These are phyloP conservation scores for Meripilus lineatus DNA, from an alignment of 1,284 basidiomycete species.

Conservation along the genomic window DNA sequence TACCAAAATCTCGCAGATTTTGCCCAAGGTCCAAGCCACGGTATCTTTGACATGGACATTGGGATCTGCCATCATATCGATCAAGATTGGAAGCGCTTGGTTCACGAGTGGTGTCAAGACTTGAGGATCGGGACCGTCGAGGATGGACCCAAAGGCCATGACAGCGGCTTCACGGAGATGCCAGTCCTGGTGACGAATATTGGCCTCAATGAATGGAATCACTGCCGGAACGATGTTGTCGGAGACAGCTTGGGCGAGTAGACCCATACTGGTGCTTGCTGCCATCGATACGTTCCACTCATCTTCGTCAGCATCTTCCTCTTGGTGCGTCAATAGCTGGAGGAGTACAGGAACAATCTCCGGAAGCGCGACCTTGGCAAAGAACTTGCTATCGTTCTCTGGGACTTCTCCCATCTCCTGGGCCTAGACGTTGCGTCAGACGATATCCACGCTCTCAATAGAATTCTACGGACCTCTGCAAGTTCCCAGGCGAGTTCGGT, in stretches of 20 bases:
- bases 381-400: slow-evolving; percentile 84
- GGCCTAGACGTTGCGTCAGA: slow-evolving; percentile 49
- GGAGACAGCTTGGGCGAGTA: slow-evolving; percentile 87
- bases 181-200: slow-evolving; percentile 94
- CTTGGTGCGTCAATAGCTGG: slow-evolving; percentile 85
- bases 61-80: slow-evolving; percentile 91
- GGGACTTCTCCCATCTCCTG: slow-evolving; percentile 89
- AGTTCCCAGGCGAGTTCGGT: slow-evolving; percentile 91
- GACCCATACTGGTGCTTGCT: slow-evolving; percentile 88
- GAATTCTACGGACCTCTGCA: slow-evolving; percentile 82
- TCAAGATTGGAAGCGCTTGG: slow-evolving; percentile 91
- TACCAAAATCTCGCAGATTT: slow-evolving; percentile 91
- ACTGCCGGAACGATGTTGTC: slow-evolving; percentile 90
- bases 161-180: slow-evolving; percentile 94
- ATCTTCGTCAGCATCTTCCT: slow-evolving; percentile 97
- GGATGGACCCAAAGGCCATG: slow-evolving; percentile 97
- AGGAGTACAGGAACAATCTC: slow-evolving; percentile 95
- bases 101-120: slow-evolving; percentile 89
- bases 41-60: slow-evolving; percentile 93
- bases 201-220: slow-evolving; percentile 96
- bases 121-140: slow-evolving; percentile 89
- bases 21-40: slow-evolving; percentile 95
- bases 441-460: too few species aligned
- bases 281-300: slow-evolving; percentile 99
- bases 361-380: slow-evolving; percentile 90